Percentiles rank a stretch among this genome's conserved stretches.
These are phyloP conservation scores for Hebeloma cylindrosporum DNA, from an alignment of 768 basidiomycete species.

Conservation along the genomic window DNA sequence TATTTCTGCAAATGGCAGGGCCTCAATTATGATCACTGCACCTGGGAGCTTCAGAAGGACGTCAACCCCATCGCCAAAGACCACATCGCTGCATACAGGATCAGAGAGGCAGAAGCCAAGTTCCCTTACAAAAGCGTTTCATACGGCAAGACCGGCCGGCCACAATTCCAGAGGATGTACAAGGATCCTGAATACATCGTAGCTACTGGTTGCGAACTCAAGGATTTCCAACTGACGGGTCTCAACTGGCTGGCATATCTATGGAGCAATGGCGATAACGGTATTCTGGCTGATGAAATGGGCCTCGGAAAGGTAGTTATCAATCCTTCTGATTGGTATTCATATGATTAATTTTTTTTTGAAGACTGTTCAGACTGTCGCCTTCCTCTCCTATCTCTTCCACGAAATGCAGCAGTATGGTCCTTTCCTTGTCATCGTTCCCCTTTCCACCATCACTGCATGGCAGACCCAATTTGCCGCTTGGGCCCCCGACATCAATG, in stretches of 20 bases:
- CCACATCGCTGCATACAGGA: slow-evolving; percentile 77
- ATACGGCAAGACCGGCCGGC: slow-evolving; percentile 69
- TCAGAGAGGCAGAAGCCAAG: slow-evolving; percentile 72
- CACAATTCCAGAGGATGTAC: slow-evolving; percentile 76
- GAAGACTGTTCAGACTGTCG: slow-evolving; percentile 93
- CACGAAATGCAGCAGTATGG: slow-evolving; percentile 92
- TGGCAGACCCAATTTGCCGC: slow-evolving; percentile 94
- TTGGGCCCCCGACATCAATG: slow-evolving; percentile 97
- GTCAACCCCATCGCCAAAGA: slow-evolving; percentile 75
- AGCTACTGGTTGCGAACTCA: slow-evolving; percentile 78
- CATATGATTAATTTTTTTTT: slow-evolving; percentile 12
- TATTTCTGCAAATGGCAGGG: slow-evolving; percentile 98
- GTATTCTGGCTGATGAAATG: slow-evolving; percentile 99
- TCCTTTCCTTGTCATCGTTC: slow-evolving; percentile 96
- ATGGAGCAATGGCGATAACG: slow-evolving; percentile 94
- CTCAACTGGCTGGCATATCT: slow-evolving; percentile 98
- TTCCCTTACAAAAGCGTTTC: slow-evolving; percentile 83
- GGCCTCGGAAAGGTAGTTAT: slow-evolving; percentile 86
- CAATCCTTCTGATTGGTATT: not conserved
- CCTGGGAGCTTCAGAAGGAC: slow-evolving; percentile 89
- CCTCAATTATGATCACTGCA: slow-evolving; percentile 91
- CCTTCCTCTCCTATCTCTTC: slow-evolving; percentile 93
- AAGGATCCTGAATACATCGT: slow-evolving; percentile 87
- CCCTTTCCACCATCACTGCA: slow-evolving; percentile 95
- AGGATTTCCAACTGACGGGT: slow-evolving; percentile 98